A percentile compares a stretch with the other conserved stretches of the same genome.
phyloP scores from a whole-genome alignment of 805 yeast species.

The Spathaspora hagerdaliae region DNA sequence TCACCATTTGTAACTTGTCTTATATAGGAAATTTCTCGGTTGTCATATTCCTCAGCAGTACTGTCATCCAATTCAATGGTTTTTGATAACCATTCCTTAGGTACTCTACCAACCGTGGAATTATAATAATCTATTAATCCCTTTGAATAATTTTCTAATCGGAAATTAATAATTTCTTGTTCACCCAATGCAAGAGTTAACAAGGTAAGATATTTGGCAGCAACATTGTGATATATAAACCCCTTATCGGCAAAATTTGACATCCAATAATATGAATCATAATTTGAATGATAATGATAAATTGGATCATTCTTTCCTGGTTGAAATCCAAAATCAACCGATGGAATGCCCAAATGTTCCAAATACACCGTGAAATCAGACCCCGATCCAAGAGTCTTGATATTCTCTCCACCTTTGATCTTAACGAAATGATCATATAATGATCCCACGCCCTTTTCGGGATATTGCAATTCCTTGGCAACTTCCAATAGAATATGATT shows the following conservation, averaged over 20 bases:
- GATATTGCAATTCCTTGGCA: slow-evolving; percentile 44
- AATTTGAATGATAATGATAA: slow-evolving; percentile 55
- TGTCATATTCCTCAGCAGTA: slow-evolving; percentile 1
- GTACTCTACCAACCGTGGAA: slow-evolving; percentile 21
- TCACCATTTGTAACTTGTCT: slow-evolving; percentile 15
- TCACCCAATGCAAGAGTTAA: slow-evolving; percentile 52
- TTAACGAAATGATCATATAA: slow-evolving; percentile 48
- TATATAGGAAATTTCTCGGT: slow-evolving; percentile 13
- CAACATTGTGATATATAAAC: slow-evolving; percentile 48
- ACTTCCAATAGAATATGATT: slow-evolving; percentile 41
- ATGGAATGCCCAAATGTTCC: slow-evolving; percentile 64
- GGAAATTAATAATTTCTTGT: slow-evolving; percentile 50
- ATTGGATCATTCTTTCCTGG: slow-evolving; percentile 41
- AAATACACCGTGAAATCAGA: slow-evolving; percentile 60
- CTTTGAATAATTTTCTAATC: slow-evolving; percentile 44
- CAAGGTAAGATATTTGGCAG: slow-evolving; percentile 60
- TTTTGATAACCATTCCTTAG: slow-evolving; percentile 30
- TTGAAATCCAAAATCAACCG: slow-evolving; percentile 45
- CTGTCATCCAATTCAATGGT: slow-evolving; percentile 10
- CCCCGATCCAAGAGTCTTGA: slow-evolving; percentile 45
- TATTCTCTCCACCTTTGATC: slow-evolving; percentile 22
- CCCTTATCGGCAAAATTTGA: slow-evolving; percentile 48
- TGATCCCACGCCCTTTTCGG: slow-evolving; percentile 33
- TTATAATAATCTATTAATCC: slow-evolving; percentile 37
- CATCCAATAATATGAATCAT: slow-evolving; percentile 58